Base-by-base conservation (phyloP, 805 yeast genomes). In the Metschnikowia proteae region DNA sequence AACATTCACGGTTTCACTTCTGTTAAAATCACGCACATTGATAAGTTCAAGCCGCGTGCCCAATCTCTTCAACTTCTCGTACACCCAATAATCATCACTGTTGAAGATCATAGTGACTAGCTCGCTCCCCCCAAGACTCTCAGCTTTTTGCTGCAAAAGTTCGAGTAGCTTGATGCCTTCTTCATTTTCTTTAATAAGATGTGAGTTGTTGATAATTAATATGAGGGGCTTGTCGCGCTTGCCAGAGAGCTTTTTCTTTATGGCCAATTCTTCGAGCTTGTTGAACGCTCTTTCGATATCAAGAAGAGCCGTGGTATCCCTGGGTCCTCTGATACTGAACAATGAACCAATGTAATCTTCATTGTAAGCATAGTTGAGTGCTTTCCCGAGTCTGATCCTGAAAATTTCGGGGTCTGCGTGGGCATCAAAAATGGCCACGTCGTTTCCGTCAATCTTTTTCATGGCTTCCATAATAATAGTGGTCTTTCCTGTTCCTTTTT, bases 31-130 rank as follows among this genome's bases (percentile, higher is more conserved):
- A 43, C 80, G 71, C 33, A 87, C 84, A 51, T 84, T 82, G 46
- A 88, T 69, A 23, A 86, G 81, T 46, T 88, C 94, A 39, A 88
- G 65, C 31, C 92, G 73, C 0, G 96, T 88, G 0, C 90, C 88
- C 17, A 84, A 68, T 47, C 75, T 75, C 58, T 84, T 84, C 54
- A 88, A 69, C 48, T 89, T 79, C 57, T 87, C 94, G 62, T 86
- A 88, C 1, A 88, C 76, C 96, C 96, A 88, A 65, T 88, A 88
- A 59, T 88, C 96, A 63, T 87, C 95, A 52, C 87, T 80, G 58
- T 85, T 85, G 71, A 87, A 86, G 9, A 87, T 71, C 66, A 86
- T 79, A 6, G 85, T 82, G 17, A 80, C 81, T 48, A 86, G 68
- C 0, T 88, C 87, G 0, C 90, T 77, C 1, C 92, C 92, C 51